These are phyloP conservation scores for Chlorencoelia australis DNA, from an alignment of 2,329 filamentous ascomycete genomes.

Conservation along the genomic window DNA sequence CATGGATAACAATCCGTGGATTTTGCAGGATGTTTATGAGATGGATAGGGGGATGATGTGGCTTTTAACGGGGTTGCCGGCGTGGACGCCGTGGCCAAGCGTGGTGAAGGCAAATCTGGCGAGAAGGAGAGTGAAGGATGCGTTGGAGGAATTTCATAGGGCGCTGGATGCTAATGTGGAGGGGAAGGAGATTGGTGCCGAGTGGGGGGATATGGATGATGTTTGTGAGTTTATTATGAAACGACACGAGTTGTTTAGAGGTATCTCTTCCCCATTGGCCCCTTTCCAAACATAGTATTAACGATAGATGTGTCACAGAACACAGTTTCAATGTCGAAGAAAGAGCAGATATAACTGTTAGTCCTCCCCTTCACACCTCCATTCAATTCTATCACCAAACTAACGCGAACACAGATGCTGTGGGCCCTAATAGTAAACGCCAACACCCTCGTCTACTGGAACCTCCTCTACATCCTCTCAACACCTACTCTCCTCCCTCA, in stretches of 20 bases:
- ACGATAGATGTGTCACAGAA: background rate
- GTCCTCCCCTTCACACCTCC: background rate
- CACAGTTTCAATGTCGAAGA: conserved; percentile 28
- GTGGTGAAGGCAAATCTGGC: conserved; percentile 38
- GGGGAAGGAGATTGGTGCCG: conserved; percentile 31
- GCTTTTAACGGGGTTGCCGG: conserved; percentile 44
- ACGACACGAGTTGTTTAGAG: conserved; percentile 32
- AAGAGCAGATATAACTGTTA: conserved; percentile 35
- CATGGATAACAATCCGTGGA: conserved; percentile 39
- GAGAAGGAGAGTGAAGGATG: conserved; percentile 31
- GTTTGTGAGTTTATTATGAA: conserved; percentile 35
- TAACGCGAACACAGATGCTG: conserved; percentile 31
- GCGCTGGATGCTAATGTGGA: conserved; percentile 34
- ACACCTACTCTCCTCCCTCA: conserved; percentile 31
- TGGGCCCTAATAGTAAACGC: conserved; percentile 46
- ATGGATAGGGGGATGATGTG: conserved; percentile 44
- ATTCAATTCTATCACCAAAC: background rate
- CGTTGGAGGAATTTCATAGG: conserved; percentile 32
- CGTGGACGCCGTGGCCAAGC: conserved; percentile 42
- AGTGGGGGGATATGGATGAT: conserved; percentile 38
- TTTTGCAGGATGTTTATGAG: conserved; percentile 44
- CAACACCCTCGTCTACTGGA: conserved; percentile 42
- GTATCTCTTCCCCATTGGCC: conserved; percentile 15
- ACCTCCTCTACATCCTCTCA: conserved; percentile 35
- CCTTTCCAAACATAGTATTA: conserved; percentile 8